phyloP scores from a whole-genome alignment of 2,329 filamentous ascomycete genomes.

The Phialophora chinensis region DNA sequence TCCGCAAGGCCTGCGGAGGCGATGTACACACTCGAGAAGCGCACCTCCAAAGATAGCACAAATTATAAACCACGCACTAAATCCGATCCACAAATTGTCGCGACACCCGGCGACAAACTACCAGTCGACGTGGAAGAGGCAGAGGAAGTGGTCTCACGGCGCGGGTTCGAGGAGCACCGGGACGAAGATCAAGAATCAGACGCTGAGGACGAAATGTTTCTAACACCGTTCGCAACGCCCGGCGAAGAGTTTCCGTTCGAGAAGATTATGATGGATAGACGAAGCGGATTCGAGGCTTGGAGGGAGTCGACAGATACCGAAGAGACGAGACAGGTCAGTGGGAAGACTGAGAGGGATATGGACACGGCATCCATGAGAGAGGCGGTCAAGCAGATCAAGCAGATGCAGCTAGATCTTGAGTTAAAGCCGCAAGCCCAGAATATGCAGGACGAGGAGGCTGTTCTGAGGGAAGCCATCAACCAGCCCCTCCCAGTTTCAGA shows the following conservation, averaged over 20 bases:
- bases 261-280: slow-evolving; percentile 11
- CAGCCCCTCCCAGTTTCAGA: slow-evolving; percentile 14
- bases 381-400: slow-evolving; percentile 2
- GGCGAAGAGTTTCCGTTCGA: slow-evolving; percentile 10
- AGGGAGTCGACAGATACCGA: neutral
- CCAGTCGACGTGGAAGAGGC: slow-evolving; percentile 1
- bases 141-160: slow-evolving; percentile 6
- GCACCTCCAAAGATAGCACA: slow-evolving; percentile 5
- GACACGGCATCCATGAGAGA: slow-evolving; percentile 6
- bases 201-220: slow-evolving; percentile 10
- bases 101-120: slow-evolving; percentile 18
- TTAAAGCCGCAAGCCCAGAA: neutral
- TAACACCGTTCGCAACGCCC: slow-evolving; percentile 10
- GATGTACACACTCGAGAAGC: slow-evolving; percentile 28
- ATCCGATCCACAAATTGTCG: slow-evolving; percentile 14
- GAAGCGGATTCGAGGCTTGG: slow-evolving; percentile 9
- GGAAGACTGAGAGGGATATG: slow-evolving; percentile 3
- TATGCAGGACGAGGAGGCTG: neutral
- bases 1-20: slow-evolving; percentile 59
- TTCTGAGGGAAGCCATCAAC: slow-evolving; percentile 4
- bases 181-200: slow-evolving; percentile 15
- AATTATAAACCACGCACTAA: slow-evolving; percentile 8
- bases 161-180: slow-evolving; percentile 1
- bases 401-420: slow-evolving; percentile 3
- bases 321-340: neutral